A percentile compares a stretch with the other conserved stretches of the same genome.
phyloP scores from a whole-genome alignment of 192 early-diverging fungal species.

The Helicostylum pulchrum region DNA sequence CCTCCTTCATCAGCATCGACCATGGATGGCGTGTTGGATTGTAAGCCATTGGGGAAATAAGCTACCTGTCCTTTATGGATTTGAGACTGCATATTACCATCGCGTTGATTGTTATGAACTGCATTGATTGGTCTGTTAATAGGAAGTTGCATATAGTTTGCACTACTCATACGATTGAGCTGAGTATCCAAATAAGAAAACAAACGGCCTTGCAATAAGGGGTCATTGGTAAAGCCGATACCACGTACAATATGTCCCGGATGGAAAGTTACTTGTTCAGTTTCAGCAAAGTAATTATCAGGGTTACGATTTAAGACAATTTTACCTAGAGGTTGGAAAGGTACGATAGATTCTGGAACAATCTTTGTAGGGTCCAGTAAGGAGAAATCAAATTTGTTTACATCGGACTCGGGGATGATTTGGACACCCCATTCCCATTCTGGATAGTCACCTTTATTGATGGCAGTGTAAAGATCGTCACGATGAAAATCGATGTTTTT shows the following conservation, averaged over 20 bases:
- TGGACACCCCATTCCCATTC: constrained; percentile 47
- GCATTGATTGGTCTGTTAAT: constrained; percentile 43
- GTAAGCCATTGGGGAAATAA: constrained; percentile 27
- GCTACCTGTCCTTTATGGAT: constrained; percentile 32
- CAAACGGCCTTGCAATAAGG: constrained; percentile 44
- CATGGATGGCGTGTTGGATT: constrained; percentile 11
- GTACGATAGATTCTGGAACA: constrained; percentile 41
- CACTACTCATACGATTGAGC: constrained; percentile 33
- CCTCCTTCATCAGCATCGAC: constrained; percentile 20
- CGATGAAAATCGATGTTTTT: constrained; percentile 44
- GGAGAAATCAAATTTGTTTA: constrained; percentile 38
- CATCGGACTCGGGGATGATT: constrained; percentile 33
- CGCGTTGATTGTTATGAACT: constrained; percentile 46
- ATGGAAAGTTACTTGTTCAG: constrained; percentile 47
- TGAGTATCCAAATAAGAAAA: constrained; percentile 50
- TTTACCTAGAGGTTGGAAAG: constrained; percentile 38
- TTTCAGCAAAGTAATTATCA: constrained; percentile 47
- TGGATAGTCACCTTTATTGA: constrained; percentile 36
- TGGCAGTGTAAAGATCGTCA: constrained; percentile 39
- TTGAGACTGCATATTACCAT: constrained; percentile 33
- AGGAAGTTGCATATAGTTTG: constrained; percentile 45
- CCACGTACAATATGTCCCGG: constrained; percentile 41
- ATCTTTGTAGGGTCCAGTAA: constrained; percentile 48
- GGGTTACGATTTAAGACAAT: constrained; percentile 44
- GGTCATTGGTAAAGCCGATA: constrained; percentile 43